phyloP scores from a whole-genome alignment of 2,329 filamentous ascomycete genomes.

The Hymenoscyphus repandus region DNA sequence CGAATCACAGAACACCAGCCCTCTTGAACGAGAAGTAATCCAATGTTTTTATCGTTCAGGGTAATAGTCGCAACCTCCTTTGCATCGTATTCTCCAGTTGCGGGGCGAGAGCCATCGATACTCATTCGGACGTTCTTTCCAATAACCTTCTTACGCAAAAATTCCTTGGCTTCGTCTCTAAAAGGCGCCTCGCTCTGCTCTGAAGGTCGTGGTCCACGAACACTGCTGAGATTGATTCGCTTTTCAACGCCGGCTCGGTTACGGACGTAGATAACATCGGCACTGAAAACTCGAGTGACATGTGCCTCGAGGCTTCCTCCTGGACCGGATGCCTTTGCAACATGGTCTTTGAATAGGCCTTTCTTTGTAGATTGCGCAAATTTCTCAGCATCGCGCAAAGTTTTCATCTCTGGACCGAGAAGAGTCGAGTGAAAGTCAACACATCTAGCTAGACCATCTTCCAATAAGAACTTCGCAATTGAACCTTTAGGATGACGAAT shows the following conservation, averaged over 20 bases:
- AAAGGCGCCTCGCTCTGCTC: constrained; percentile 86
- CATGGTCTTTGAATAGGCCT: constrained; percentile 77
- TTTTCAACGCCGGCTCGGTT: constrained; percentile 83
- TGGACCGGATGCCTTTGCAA: constrained; percentile 59
- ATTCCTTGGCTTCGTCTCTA: constrained; percentile 92
- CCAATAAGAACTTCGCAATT: constrained; percentile 85
- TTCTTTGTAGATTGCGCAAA: constrained; percentile 70
- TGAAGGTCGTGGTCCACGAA: constrained; percentile 84
- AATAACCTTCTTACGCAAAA: constrained; percentile 86
- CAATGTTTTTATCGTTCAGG: constrained; percentile 81
- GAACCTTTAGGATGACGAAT: constrained; percentile 86
- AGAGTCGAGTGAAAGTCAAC: constrained; percentile 94
- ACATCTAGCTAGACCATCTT: constrained; percentile 85
- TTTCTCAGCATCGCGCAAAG: constrained; percentile 81
- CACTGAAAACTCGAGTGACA: constrained; percentile 79
- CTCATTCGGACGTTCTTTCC: constrained; percentile 90
- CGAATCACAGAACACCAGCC: constrained; percentile 92
- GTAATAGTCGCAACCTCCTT: constrained; percentile 89
- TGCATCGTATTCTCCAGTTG: constrained; percentile 85
- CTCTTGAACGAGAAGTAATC: constrained; percentile 78
- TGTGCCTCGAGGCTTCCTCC: constrained; percentile 69
- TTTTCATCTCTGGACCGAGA: constrained; percentile 82
- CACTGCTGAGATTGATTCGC: constrained; percentile 85
- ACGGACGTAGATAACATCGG: constrained; percentile 82
- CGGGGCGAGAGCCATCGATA: constrained; percentile 86